Base-by-base conservation (phyloP, 2,329 filamentous ascomycete species). In the Colletotrichum phormii region DNA sequence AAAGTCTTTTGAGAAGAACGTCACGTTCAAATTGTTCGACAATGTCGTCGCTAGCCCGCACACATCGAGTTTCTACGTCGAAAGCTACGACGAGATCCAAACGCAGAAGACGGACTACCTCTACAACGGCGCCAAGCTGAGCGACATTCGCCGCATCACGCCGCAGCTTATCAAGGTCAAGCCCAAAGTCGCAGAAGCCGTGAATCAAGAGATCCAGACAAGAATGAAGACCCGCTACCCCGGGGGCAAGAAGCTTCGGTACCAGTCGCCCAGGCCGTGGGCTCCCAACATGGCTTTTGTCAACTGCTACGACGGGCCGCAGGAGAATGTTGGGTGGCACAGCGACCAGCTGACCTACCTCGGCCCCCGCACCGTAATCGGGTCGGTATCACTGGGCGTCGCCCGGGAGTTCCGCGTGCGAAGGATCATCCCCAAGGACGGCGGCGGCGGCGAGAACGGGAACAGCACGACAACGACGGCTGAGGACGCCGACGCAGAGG, bases 291-390 rank as follows among this genome's bases (percentile, higher is more conserved):
- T 95, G 0, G 95, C 95, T 0, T 96, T 98, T 78, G 95, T 97
- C 18, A 99, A 99, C 81, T 97, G 95, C 84, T 99, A 99, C 81
- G 87, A 92, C 77, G 95, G 95, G 0, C 92, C 91, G 0, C 87
- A 91, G 12, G 91, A 98, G 83, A 94, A 88, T 73, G 95, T 98
- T 0, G 97, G 97, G 37, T 98, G 94, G 83, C 97, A 99, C 82
- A 92, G 93, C 46, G 97, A 99, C 80, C 94, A 98, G 77, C 87
- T 98, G 18, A 98, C 96, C 0, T 98, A 98, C 79, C 89, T 98
- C 0, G 97, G 97, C 0, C 97, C 97, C 0, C 91, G 93, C 8
- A 90, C 96, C 7, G 88, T 97, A 26, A 98, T 98, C 71, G 97
- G 95, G 0, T 97, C 94, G 60, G 84, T 99, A 6, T 97, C 94